phyloP scores from a whole-genome alignment of 1,284 basidiomycete genomes.

The Cutaneotrichosporon arboriforme region DNA sequence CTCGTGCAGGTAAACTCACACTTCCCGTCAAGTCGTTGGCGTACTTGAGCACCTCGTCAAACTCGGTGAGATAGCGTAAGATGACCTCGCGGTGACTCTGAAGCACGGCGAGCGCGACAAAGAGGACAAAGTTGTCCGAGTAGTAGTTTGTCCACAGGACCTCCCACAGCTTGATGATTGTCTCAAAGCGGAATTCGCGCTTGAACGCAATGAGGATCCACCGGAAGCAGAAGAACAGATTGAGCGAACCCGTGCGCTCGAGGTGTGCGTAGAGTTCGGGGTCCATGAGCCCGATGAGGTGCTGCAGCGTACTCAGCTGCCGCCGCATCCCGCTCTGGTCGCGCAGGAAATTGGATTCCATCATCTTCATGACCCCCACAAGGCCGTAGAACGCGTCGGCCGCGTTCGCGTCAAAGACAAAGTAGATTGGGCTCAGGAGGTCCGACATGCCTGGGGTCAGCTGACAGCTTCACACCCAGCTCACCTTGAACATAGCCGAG shows the following conservation, averaged over 20 bases:
- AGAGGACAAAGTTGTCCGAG: constrained; percentile 81
- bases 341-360: constrained; percentile 92
- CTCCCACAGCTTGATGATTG: constrained; percentile 89
- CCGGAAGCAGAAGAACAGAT: constrained; percentile 98
- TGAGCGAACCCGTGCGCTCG: constrained; percentile 82
- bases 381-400: constrained; percentile 93
- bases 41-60: constrained; percentile 70
- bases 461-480: neutral
- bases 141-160: constrained; percentile 89
- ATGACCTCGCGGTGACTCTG: constrained; percentile 92
- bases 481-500: constrained; percentile 55
- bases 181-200: constrained; percentile 86
- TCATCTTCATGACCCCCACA: constrained; percentile 87
- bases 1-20: constrained; percentile 33
- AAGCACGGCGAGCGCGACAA: constrained; percentile 86
- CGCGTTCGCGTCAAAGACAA: constrained; percentile 83
- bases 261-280: constrained; percentile 84
- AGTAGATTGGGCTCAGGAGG: constrained; percentile 86
- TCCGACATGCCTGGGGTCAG: constrained; percentile 87
- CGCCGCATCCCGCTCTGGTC: constrained; percentile 98
- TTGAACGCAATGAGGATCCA: constrained; percentile 77
- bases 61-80: constrained; percentile 82
- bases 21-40: constrained; percentile 91
- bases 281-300: constrained; percentile 87
- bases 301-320: constrained; percentile 81